phyloP scores from a whole-genome alignment of 129 eudicot genomes.

The Calendula officinalis region DNA sequence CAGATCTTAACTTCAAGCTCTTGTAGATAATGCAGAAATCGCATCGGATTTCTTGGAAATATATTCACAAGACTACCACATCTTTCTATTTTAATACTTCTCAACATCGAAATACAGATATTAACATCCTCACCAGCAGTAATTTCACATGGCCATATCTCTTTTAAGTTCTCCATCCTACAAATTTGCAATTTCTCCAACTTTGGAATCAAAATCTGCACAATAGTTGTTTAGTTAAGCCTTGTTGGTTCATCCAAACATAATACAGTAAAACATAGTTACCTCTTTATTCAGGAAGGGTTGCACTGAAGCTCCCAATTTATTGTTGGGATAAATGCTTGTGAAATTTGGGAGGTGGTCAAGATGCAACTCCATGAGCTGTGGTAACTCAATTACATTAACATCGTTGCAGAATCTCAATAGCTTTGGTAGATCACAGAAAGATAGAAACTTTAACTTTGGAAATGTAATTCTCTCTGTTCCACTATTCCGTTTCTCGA shows the following conservation, averaged over 20 bases:
- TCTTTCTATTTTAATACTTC: background rate
- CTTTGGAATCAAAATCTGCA: background rate
- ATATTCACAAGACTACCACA: slow-evolving; percentile 1
- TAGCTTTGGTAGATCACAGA: background rate
- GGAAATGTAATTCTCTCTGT: background rate
- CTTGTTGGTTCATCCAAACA: too few species aligned
- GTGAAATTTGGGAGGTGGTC: too few species aligned
- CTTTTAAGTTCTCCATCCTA: background rate
- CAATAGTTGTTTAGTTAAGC: background rate
- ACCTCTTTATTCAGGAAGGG: slow-evolving; percentile 2
- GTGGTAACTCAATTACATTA: background rate
- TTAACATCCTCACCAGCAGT: background rate
- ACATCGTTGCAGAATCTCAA: background rate
- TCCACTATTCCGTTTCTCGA: background rate
- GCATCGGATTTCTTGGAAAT: background rate
- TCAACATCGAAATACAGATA: background rate
- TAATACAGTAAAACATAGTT: background rate
- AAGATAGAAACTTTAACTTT: background rate
- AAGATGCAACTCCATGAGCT: too few species aligned
- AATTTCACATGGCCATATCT: background rate
- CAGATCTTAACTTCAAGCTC: background rate
- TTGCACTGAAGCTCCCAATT: background rate
- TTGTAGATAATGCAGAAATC: background rate
- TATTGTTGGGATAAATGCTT: too few species aligned
- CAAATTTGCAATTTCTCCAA: background rate